Evolutionary conservation across 805 yeast genomes (phyloP).

Genomic region (Lipomyces kockii): DNA sequence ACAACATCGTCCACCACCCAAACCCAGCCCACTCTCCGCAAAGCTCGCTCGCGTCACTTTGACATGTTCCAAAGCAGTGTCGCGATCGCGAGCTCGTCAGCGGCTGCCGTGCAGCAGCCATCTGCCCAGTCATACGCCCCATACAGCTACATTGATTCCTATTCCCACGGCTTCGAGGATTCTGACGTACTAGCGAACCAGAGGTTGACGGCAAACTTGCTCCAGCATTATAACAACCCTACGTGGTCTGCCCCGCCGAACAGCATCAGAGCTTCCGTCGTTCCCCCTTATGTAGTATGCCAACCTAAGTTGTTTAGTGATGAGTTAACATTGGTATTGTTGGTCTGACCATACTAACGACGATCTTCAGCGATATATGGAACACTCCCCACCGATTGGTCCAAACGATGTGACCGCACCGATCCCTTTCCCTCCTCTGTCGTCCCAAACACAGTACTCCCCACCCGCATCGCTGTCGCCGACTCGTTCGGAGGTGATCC

Average conservation of each 20-base stretch:
- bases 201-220: not conserved
- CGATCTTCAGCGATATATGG: conserved; percentile 17
- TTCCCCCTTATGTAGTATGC: conserved; percentile 1
- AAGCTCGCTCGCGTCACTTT: conserved; percentile 35
- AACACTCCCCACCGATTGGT: conserved; percentile 23
- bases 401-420: conserved; percentile 13
- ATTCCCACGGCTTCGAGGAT: not conserved
- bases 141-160: not conserved
- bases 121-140: not conserved
- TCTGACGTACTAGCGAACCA: not conserved
- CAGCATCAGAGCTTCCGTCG: not conserved
- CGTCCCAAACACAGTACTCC: conserved; percentile 3
- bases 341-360: not conserved
- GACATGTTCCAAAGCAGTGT: conserved; percentile 28
- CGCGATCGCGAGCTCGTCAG: conserved; percentile 15
- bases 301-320: no score
- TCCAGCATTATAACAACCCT: not conserved
- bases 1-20: conserved; percentile 9
- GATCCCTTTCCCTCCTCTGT: conserved; percentile 12
- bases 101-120: not conserved
- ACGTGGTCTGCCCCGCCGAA: not conserved
- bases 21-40: conserved; percentile 19
- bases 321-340: no score
- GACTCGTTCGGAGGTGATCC: conserved; percentile 17
- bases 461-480: conserved; percentile 21